phyloP scores from a whole-genome alignment of 2,329 filamentous ascomycete species.

The Ophiognomonia clavigignenti-juglandacearum region DNA sequence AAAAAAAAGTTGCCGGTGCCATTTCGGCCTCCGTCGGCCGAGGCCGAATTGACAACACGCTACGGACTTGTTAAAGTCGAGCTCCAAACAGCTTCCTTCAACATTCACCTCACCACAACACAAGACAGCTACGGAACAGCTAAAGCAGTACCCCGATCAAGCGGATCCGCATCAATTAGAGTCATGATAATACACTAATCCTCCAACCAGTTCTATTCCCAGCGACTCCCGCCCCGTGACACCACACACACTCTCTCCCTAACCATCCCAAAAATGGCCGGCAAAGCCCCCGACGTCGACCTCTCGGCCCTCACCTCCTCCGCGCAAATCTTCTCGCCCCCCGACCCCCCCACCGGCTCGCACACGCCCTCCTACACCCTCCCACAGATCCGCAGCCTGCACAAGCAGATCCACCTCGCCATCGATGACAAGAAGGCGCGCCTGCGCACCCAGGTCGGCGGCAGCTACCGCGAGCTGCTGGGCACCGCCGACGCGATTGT shows the following conservation, averaged over 20 bases:
- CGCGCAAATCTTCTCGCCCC: conserved; percentile 44
- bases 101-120: not conserved
- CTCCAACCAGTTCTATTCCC: not conserved
- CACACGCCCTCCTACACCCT: conserved; percentile 41
- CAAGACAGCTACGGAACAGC: not conserved
- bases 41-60: conserved; percentile 13
- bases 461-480: conserved; percentile 79
- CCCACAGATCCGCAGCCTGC: conserved; percentile 59
- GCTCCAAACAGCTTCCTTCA: not conserved
- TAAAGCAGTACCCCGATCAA: not conserved
- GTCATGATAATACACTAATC: conserved; percentile 11
- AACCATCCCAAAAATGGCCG: conserved; percentile 28
- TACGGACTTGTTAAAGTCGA: too few relatives aligned
- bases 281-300: conserved; percentile 40
- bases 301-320: conserved; percentile 44
- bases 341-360: conserved; percentile 28
- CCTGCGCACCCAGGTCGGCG: conserved; percentile 59
- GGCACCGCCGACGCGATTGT: conserved; percentile 94
- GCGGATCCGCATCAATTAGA: not conserved
- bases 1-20: conserved; percentile 6
- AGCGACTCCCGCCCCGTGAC: too few relatives aligned
- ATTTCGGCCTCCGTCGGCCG: conserved; percentile 9
- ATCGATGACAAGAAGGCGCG: conserved; percentile 60
- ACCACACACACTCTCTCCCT: too few relatives aligned
- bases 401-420: conserved; percentile 53